These are phyloP conservation scores for Ustilago trichophora DNA, from an alignment of 1,284 basidiomycete genomes.

Conservation along the genomic window DNA sequence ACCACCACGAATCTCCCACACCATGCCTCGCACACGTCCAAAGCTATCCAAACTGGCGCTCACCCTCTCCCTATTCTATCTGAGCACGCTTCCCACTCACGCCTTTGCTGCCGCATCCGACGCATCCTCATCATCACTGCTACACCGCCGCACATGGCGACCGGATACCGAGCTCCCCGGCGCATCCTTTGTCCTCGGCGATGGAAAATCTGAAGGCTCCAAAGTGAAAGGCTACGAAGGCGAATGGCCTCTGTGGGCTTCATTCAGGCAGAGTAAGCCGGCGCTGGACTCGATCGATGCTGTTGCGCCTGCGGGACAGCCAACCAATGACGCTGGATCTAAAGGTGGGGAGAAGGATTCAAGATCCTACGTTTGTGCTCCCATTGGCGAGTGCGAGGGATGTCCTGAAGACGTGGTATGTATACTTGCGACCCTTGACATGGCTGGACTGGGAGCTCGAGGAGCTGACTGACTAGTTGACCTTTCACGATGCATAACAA, in stretches of 20 bases:
- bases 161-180: conserved; percentile 35
- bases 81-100: conserved; percentile 16
- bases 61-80: conserved; percentile 24
- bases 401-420: conserved; percentile 45
- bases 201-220: conserved; percentile 33
- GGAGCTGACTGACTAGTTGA: no score
- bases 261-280: neutral
- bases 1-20: no score
- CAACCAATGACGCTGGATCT: no score
- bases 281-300: neutral
- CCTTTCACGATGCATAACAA: no score
- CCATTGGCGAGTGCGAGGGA: conserved; percentile 34
- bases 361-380: conserved; percentile 28
- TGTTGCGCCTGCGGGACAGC: neutral
- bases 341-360: no score
- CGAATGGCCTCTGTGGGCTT: conserved; percentile 44
- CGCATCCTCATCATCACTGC: no score
- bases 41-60: conserved; percentile 18
- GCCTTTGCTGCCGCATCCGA: neutral
- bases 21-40: neutral
- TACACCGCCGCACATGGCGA: conserved; percentile 15
- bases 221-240: conserved; percentile 44
- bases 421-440: no score
- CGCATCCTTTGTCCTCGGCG: conserved; percentile 25
- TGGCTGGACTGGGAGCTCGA: no score